A percentile compares a stretch with the other conserved stretches of the same genome.
Evolutionary conservation across 1,139 yeast species (phyloP).

Genomic region (Pichia sp.): DNA sequence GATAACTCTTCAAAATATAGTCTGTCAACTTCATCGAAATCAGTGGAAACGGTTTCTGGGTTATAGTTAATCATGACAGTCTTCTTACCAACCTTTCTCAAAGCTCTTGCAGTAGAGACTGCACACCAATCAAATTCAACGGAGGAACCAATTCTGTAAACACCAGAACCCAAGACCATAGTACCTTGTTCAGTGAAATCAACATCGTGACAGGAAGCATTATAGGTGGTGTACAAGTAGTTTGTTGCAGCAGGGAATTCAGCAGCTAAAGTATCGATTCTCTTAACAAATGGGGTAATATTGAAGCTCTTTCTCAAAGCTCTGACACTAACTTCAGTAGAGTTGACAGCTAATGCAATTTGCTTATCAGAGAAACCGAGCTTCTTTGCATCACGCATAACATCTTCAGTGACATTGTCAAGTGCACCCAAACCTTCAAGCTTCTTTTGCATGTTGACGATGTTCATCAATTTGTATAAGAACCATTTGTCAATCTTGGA

Average conservation of each 20-base stretch:
- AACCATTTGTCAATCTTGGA: conserved; percentile 96
- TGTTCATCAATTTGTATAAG: conserved; percentile 82
- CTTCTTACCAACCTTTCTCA: conserved; percentile 79
- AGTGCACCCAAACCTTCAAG: conserved; percentile 59
- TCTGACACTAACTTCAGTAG: conserved; percentile 73
- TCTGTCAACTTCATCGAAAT: conserved; percentile 96
- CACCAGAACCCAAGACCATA: conserved; percentile 96
- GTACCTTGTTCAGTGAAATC: conserved; percentile 85
- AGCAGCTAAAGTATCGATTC: conserved; percentile 96
- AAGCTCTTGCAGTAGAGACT: conserved; percentile 90
- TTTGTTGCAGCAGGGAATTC: conserved; percentile 98
- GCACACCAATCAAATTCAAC: conserved; percentile 99
- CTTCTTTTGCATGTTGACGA: conserved; percentile 81
- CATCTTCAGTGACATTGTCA: conserved; percentile 53
- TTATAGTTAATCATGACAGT: conserved; percentile 96
- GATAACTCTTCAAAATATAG: conserved; percentile 93
- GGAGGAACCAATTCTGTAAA: conserved; percentile 95
- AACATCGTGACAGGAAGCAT: conserved; percentile 82
- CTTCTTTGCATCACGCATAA: conserved; percentile 77
- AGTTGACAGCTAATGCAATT: conserved; percentile 63
- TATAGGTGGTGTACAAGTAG: conserved; percentile 92
- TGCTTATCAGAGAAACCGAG: conserved; percentile 94
- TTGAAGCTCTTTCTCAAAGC: conserved; percentile 69
- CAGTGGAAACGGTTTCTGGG: conserved; percentile 98
- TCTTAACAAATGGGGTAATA: conserved; percentile 88